phyloP scores from a whole-genome alignment of 306 rosid genomes.

The Corylus avellana region DNA sequence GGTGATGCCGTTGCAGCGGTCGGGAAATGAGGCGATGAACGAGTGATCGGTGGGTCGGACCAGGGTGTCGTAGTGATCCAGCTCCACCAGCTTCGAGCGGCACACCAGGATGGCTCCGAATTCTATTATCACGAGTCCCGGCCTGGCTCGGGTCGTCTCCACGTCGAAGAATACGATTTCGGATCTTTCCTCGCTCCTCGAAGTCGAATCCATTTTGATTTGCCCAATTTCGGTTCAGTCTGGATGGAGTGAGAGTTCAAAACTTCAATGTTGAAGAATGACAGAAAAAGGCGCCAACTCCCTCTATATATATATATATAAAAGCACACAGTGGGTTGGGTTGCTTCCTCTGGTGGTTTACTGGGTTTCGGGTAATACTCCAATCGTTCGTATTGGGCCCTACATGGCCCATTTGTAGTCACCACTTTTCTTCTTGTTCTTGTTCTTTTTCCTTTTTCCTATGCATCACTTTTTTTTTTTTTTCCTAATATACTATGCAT shows the following conservation, averaged over 20 bases:
- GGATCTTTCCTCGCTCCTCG: conserved; percentile 52
- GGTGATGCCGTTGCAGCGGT: conserved; percentile 82
- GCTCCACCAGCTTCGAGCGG: conserved; percentile 79
- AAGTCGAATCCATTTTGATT: neutral
- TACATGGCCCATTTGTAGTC: too few species aligned
- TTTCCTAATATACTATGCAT: too few species aligned
- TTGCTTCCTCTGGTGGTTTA: neutral
- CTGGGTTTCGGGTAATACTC: too few species aligned
- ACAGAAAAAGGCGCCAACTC: conserved; percentile 17
- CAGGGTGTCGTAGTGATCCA: conserved; percentile 63
- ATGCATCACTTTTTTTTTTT: too few species aligned
- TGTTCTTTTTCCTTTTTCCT: too few species aligned
- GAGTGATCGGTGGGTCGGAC: conserved; percentile 64
- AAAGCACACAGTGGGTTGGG: neutral
- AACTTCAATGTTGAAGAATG: neutral
- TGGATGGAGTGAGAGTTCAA: neutral
- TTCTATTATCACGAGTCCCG: conserved; percentile 59
- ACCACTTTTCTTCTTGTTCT: too few species aligned
- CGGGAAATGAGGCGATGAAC: conserved; percentile 61
- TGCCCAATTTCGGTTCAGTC: neutral
- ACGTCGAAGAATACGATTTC: conserved; percentile 92
- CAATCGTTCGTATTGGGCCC: too few species aligned
- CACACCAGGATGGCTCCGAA: conserved; percentile 90
- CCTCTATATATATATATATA: neutral
- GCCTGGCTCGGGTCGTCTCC: conserved; percentile 69